These are phyloP conservation scores for Chrysochromulina parva DNA, from an alignment of 78 protist genomes.

Conservation along the genomic window DNA sequence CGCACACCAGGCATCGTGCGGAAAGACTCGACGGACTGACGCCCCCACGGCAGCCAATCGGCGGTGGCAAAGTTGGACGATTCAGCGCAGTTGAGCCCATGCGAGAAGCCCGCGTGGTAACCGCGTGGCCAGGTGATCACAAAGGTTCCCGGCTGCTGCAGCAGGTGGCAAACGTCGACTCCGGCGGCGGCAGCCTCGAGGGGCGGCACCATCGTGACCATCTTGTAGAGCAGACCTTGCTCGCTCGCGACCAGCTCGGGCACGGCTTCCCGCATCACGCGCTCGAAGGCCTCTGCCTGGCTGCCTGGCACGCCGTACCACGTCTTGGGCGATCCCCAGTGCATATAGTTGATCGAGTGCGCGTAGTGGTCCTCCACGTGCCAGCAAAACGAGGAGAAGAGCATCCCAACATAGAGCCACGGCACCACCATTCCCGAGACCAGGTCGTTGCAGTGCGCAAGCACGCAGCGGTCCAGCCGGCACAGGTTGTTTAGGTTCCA, in stretches of 20 bases:
- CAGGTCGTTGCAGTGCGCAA: neutral
- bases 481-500: constrained; percentile 49
- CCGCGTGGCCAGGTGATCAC: constrained; percentile 45
- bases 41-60: constrained; percentile 56
- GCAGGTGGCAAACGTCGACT: neutral
- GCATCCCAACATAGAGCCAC: constrained; percentile 87
- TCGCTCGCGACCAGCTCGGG: constrained; percentile 37
- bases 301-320: constrained; percentile 27
- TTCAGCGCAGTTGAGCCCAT: constrained; percentile 29
- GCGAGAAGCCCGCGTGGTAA: constrained; percentile 52
- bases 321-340: constrained; percentile 37
- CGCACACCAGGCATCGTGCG: neutral
- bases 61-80: constrained; percentile 47
- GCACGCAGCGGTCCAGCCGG: constrained; percentile 1
- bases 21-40: neutral
- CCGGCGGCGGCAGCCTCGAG: neutral
- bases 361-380: constrained; percentile 48
- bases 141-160: constrained; percentile 28
- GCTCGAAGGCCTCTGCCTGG: constrained; percentile 31
- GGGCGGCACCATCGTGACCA: constrained; percentile 27
- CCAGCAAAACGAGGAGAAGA: constrained; percentile 89
- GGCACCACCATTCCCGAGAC: constrained; percentile 65
- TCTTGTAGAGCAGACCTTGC: constrained; percentile 37
- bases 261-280: constrained; percentile 24
- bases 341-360: constrained; percentile 50